Evolutionary conservation across 352 stramenopile genomes (phyloP), one percentile per base, ranked within the genome.

Genomic region (Blastocystis sp.): DNA sequence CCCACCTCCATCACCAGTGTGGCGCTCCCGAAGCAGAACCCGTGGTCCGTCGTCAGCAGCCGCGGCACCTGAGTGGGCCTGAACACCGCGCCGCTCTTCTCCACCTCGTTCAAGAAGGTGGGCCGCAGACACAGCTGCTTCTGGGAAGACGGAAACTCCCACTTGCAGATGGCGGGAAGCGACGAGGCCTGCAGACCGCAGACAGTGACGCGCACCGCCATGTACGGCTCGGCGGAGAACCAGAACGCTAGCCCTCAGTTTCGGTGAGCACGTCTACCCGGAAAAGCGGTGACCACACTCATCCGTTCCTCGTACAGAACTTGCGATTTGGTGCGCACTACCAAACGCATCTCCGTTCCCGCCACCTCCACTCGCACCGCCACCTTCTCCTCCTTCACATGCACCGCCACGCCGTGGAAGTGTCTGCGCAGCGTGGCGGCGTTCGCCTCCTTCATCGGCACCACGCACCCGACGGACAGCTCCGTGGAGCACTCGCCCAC

Each of bases 81-180:
- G 52, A 60, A 77, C 34, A 10, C 43, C 1, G 56, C 67, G 11
- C 45, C 40, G 14, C 19, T 9, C 67, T 77, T 34, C 10, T 59
- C 11, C 43, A 77, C 52, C 2, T 23, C n/a, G 67, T 77, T 77
- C 5, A 77, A 5, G 40, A 77, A 77, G 4, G 67, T 59, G 3
- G 64, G 11, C 23, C 21, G 64, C 19, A 40, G 38, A 23, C 3
- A 41, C 14, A 77, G 67, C 9, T 10, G 4, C 7, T 19, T 17
- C n/a, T 77, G 23, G 52, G 2, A 38, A 7, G 48, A 56, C 48
- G 5, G 48, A 56, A 14, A 17, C 5, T 56, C 5, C 48, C 48
- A 56, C 48, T 56, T 56, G 48, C 5, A 7, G 14, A 56, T 14
- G 48, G 48, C 48, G 48, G 14, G 48, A 14, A 56, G 48, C 5